Evolutionary conservation across 148 eudicot species (phyloP).

Genomic region (Nepenthes mirabilis): DNA sequence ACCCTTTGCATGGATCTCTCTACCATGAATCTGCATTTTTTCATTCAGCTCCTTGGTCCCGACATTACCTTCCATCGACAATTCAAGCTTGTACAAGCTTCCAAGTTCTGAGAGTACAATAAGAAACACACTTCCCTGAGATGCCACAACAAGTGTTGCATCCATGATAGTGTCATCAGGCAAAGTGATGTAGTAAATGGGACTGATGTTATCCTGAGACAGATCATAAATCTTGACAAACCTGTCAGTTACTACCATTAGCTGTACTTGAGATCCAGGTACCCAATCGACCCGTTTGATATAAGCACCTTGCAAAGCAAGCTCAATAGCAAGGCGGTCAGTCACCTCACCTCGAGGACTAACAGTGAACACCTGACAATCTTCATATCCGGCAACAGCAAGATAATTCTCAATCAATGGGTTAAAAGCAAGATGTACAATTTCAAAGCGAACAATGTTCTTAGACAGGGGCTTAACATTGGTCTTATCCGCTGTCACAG

Average conservation of each 20-base stretch:
- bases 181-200: constrained; percentile 84
- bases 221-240: constrained; percentile 96
- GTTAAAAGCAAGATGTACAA: constrained; percentile 85
- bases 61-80: constrained; percentile 58
- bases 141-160: constrained; percentile 62
- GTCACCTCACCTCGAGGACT: constrained; percentile 97
- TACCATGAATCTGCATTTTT: constrained; percentile 40
- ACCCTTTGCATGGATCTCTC: constrained; percentile 49
- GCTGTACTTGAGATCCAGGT: constrained; percentile 96
- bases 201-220: constrained; percentile 95
- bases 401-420: constrained; percentile 88
- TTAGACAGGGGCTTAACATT: constrained; percentile 95
- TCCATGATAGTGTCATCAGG: constrained; percentile 69
- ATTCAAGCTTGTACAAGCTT: constrained; percentile 68
- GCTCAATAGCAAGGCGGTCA: constrained; percentile 93
- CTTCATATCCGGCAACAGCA: constrained; percentile 97
- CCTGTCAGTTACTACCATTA: constrained; percentile 89
- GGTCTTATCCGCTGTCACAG: constrained; percentile 96
- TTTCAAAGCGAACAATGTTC: constrained; percentile 95
- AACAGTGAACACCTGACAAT: constrained; percentile 94
- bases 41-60: constrained; percentile 75
- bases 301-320: constrained; percentile 98
- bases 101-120: constrained; percentile 83
- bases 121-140: constrained; percentile 66
- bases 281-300: constrained; percentile 94